Percentiles rank a stretch among this genome's conserved stretches.
These are phyloP conservation scores for Incumbomyces delicatus DNA, from an alignment of 2,329 filamentous ascomycete species.

Conservation along the genomic window DNA sequence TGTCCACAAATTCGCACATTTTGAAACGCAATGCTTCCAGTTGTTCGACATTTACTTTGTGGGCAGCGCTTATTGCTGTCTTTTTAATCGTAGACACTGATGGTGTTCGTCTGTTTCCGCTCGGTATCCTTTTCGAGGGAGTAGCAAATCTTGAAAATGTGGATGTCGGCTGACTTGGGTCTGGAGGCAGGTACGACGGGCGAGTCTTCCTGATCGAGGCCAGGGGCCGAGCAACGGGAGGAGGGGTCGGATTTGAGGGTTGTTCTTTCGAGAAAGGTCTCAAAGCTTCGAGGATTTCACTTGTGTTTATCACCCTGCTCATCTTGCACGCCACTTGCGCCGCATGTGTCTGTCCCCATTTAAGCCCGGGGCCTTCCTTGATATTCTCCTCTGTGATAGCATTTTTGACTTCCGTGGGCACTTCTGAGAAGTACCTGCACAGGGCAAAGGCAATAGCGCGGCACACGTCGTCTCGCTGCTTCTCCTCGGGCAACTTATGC, in stretches of 20 bases:
- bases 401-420: constrained; percentile 66
- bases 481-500: constrained; percentile 78
- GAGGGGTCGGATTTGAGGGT: constrained; percentile 13
- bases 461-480: constrained; percentile 89
- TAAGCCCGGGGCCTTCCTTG: constrained; percentile 16
- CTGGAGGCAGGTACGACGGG: constrained; percentile 17
- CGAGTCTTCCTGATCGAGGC: constrained; percentile 20
- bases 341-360: constrained; percentile 65
- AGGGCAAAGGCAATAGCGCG: constrained; percentile 85
- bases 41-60: constrained; percentile 78
- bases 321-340: constrained; percentile 81
- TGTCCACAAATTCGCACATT: constrained; percentile 82
- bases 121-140: constrained; percentile 15
- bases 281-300: constrained; percentile 63
- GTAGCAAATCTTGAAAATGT: constrained; percentile 11
- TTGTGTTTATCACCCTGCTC: constrained; percentile 67
- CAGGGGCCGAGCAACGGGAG: constrained; percentile 10
- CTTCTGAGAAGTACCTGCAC: constrained; percentile 86
- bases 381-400: constrained; percentile 45
- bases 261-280: constrained; percentile 25
- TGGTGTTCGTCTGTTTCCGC: constrained; percentile 13
- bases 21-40: constrained; percentile 79
- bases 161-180: constrained; percentile 6
- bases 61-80: constrained; percentile 76
- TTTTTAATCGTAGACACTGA: constrained; percentile 25